phyloP scores from a whole-genome alignment of 805 yeast species.

The Tetrapisispora phaffii region DNA sequence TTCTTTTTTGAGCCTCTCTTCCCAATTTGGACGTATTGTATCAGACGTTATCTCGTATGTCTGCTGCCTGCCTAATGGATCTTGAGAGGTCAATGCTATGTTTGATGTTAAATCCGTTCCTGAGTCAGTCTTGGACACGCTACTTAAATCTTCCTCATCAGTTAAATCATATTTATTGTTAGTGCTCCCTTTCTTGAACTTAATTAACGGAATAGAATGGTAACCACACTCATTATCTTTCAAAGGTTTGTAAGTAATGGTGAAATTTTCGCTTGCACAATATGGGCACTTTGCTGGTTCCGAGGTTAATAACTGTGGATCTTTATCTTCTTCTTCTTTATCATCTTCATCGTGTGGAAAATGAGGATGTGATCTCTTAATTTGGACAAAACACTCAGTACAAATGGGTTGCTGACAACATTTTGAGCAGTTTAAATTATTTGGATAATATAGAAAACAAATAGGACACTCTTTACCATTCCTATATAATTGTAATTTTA shows the following conservation, averaged over 20 bases:
- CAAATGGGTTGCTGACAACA: slow-evolving; percentile 93
- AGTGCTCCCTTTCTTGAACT: slow-evolving; percentile 13
- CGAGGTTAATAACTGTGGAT: slow-evolving; percentile 60
- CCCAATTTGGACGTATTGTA: slow-evolving; percentile 89
- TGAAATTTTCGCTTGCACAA: slow-evolving; percentile 81
- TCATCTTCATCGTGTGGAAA: slow-evolving; percentile 60
- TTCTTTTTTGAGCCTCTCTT: slow-evolving; percentile 58
- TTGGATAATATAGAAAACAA: slow-evolving; percentile 55
- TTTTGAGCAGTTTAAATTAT: slow-evolving; percentile 49
- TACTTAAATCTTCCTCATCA: slow-evolving; percentile 5
- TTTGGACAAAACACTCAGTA: slow-evolving; percentile 93
- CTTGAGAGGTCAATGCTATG: background rate
- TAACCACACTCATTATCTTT: slow-evolving; percentile 43
- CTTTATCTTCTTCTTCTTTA: slow-evolving; percentile 25
- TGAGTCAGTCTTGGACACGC: background rate
- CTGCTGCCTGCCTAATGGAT: slow-evolving; percentile 5
- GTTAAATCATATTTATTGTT: background rate
- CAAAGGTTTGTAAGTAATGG: slow-evolving; percentile 71
- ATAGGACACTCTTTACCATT: slow-evolving; percentile 83
- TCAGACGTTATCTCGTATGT: slow-evolving; percentile 55
- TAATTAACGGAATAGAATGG: slow-evolving; percentile 43
- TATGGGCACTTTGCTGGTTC: slow-evolving; percentile 91
- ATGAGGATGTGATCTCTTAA: slow-evolving; percentile 75
- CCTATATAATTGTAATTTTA: slow-evolving; percentile 53
- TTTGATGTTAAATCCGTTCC: background rate